Conservation (phyloP, 805 yeast genomes). For the Pichia nanzhaoensis region DNA sequence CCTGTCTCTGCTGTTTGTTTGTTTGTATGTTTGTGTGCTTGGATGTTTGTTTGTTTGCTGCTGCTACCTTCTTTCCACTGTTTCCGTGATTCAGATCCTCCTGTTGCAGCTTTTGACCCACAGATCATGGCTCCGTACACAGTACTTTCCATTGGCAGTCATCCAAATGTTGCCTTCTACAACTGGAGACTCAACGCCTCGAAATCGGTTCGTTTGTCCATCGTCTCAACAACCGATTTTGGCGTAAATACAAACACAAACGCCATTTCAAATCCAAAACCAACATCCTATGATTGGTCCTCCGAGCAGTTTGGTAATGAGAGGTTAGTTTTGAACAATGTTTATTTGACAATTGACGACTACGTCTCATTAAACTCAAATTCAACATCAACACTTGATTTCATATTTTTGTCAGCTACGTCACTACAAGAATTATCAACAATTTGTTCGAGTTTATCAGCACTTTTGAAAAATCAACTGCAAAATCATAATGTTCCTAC, state of each 20-base stretch:
- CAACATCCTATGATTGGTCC: constrained; percentile 24
- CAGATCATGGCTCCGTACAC: constrained; percentile 7
- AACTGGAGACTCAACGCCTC: constrained; percentile 50
- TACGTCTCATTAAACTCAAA: constrained; percentile 13
- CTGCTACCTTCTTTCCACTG: not conserved
- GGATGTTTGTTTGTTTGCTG: not conserved
- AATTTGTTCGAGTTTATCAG: constrained; percentile 32
- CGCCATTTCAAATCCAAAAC: constrained; percentile 7
- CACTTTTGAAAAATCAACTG: constrained; percentile 29
- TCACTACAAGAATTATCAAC: constrained; percentile 48
- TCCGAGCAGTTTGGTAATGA: constrained; percentile 31
- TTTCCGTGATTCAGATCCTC: too few species aligned
- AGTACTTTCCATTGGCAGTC: constrained; percentile 34
- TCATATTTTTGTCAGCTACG: constrained; percentile 39
- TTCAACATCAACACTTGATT: constrained; percentile 29
- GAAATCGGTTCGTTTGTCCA: constrained; percentile 34
- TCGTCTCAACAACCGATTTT: constrained; percentile 31
- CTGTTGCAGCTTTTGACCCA: not conserved
- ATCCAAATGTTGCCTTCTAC: constrained; percentile 54
- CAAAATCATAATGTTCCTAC: constrained; percentile 35
- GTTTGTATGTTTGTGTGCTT: too few species aligned
- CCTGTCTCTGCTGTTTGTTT: too few species aligned
- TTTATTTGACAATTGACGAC: constrained; percentile 22
- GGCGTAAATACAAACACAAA: not conserved
- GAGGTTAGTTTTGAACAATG: constrained; percentile 21